Conservation (phyloP, 2,329 filamentous ascomycete genomes). For the Colletotrichum sp. region DNA sequence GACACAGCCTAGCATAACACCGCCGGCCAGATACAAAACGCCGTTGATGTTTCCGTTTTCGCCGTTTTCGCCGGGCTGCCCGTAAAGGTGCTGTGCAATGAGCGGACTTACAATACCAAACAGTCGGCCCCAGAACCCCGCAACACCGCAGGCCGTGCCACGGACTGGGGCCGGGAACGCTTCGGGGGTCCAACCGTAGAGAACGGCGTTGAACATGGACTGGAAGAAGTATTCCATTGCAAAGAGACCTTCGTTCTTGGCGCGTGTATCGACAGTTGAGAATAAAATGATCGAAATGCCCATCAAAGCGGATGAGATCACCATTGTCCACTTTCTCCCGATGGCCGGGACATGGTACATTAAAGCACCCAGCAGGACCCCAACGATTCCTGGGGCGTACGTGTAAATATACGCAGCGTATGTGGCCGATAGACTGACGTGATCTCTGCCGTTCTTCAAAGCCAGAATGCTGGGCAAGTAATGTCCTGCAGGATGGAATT, state of each 20-base stretch:
- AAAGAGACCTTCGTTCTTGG: conserved; percentile 29
- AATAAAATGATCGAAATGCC: conserved; percentile 29
- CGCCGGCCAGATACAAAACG: neutral
- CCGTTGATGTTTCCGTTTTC: conserved; percentile 21
- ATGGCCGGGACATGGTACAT: conserved; percentile 48
- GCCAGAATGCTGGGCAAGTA: conserved; percentile 55
- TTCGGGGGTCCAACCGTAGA: conserved; percentile 22
- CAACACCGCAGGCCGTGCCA: conserved; percentile 58
- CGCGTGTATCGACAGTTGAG: conserved; percentile 27
- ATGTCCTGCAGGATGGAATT: conserved; percentile 27
- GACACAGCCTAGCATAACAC: conserved; percentile 57
- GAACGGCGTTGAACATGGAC: conserved; percentile 23
- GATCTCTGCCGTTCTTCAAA: conserved; percentile 51
- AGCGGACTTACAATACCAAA: conserved; percentile 64
- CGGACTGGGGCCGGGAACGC: conserved; percentile 48
- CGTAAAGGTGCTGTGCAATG: conserved; percentile 52
- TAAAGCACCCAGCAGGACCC: conserved; percentile 50
- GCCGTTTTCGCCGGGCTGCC: conserved; percentile 28
- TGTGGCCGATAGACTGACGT: conserved; percentile 47
- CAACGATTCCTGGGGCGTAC: conserved; percentile 55
- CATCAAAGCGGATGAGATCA: conserved; percentile 28
- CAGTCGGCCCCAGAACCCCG: conserved; percentile 63
- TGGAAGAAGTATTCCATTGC: conserved; percentile 35
- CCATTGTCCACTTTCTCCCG: conserved; percentile 30
- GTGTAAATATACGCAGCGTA: conserved; percentile 61